Conservation (phyloP, 73 alveolate genomes). For the Tetrahymena malaccensis region DNA sequence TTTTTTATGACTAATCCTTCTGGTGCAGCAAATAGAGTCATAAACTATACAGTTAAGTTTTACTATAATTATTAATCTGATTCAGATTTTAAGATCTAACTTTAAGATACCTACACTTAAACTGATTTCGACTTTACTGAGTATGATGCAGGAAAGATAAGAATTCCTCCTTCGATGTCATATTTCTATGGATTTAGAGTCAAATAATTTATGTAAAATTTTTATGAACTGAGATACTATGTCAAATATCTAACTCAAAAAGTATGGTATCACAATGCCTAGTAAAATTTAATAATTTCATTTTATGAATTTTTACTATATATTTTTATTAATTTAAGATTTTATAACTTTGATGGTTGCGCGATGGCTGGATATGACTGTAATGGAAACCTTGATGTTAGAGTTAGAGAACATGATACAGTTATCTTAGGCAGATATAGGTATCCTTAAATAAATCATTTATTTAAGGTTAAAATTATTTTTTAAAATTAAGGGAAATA, state of each 20-base stretch:
- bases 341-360: neutral
- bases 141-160: neutral
- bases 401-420: neutral
- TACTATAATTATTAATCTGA: neutral
- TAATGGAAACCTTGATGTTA: neutral
- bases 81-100: neutral
- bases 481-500: neutral
- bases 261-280: neutral
- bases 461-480: neutral
- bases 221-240: neutral
- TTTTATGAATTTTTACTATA: neutral
- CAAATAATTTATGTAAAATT: neutral
- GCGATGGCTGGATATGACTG: neutral
- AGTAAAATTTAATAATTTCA: neutral
- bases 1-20: neutral
- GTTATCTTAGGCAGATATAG: neutral
- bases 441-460: neutral
- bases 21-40: neutral
- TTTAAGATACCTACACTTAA: neutral
- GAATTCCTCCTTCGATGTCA: neutral
- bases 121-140: neutral
- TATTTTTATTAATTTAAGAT: neutral
- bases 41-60: neutral
- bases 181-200: neutral
- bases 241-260: neutral